phyloP scores from a whole-genome alignment of 163 green algal species.

The Scenedesmus sp. region DNA sequence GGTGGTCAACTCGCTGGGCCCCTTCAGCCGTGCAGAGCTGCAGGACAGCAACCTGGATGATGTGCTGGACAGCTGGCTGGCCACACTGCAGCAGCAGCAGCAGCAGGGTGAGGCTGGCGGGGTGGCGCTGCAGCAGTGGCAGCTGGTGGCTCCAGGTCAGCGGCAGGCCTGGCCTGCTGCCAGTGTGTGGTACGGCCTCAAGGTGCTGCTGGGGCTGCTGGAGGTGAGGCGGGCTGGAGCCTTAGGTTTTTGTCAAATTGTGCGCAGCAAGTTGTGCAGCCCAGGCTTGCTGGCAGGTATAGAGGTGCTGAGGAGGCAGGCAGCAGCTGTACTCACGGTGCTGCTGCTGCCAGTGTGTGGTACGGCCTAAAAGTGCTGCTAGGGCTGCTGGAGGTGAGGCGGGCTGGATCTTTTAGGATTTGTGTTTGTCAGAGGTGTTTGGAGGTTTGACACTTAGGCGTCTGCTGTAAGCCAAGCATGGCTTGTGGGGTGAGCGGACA shows the following conservation, averaged over 20 bases:
- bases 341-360: constrained; percentile 1
- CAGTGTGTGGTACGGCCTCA: constrained; percentile 25
- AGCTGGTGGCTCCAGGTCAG: constrained; percentile 4
- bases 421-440: no score
- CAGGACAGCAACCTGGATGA: neutral
- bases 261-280: neutral
- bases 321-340: neutral
- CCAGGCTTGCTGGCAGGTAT: neutral
- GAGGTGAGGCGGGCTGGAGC: neutral
- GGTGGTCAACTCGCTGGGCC: neutral
- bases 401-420: neutral
- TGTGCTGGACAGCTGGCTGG: constrained; percentile 22
- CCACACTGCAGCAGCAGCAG: constrained; percentile 14
- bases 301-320: neutral
- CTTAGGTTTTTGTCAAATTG: neutral
- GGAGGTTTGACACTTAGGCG: no score
- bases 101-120: neutral
- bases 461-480: no score
- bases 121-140: neutral
- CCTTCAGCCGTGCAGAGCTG: neutral
- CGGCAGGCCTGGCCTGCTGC: constrained; percentile 9
- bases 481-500: no score
- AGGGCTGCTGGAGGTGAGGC: no score
- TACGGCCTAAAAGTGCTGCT: neutral
- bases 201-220: constrained; percentile 45